Evolutionary conservation across 495 filamentous ascomycete genomes (phyloP).

Genomic region (Entonaema liquescens): DNA sequence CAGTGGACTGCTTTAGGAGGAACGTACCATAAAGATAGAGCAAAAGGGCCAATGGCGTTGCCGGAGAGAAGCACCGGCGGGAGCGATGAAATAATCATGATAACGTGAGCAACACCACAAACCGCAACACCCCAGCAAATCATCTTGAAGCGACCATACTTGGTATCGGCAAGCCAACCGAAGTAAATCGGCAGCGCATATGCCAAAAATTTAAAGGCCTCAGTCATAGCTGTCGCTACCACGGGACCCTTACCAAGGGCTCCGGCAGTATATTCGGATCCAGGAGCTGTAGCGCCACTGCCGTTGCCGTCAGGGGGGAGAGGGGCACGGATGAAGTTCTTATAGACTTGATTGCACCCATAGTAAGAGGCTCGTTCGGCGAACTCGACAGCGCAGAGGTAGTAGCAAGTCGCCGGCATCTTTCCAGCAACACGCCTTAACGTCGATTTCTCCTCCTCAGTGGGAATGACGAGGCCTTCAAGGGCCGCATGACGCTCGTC

Average conservation of each 20-base stretch:
- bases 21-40: conserved; percentile 56
- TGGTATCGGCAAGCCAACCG: conserved; percentile 66
- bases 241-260: conserved; percentile 67
- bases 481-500: conserved; percentile 43
- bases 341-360: conserved; percentile 62
- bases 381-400: conserved; percentile 65
- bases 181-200: conserved; percentile 67
- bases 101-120: conserved; percentile 68
- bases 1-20: neutral
- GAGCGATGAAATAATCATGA: conserved; percentile 68
- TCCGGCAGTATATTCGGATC: conserved; percentile 63
- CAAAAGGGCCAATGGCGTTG: conserved; percentile 64
- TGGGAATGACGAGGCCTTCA: conserved; percentile 57
- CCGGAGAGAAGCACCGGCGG: conserved; percentile 64
- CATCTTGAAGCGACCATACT: conserved; percentile 67
- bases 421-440: conserved; percentile 62
- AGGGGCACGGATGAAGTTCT: conserved; percentile 66
- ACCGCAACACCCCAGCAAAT: conserved; percentile 66
- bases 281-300: conserved; percentile 61
- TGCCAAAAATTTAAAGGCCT: conserved; percentile 65
- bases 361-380: conserved; percentile 68
- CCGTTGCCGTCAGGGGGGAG: conserved; percentile 64
- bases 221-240: conserved; percentile 62
- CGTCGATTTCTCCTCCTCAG: conserved; percentile 60
- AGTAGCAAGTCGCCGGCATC: conserved; percentile 57